These are phyloP conservation scores for Pluteus cervinus DNA, from an alignment of 768 basidiomycete genomes.

Conservation along the genomic window DNA sequence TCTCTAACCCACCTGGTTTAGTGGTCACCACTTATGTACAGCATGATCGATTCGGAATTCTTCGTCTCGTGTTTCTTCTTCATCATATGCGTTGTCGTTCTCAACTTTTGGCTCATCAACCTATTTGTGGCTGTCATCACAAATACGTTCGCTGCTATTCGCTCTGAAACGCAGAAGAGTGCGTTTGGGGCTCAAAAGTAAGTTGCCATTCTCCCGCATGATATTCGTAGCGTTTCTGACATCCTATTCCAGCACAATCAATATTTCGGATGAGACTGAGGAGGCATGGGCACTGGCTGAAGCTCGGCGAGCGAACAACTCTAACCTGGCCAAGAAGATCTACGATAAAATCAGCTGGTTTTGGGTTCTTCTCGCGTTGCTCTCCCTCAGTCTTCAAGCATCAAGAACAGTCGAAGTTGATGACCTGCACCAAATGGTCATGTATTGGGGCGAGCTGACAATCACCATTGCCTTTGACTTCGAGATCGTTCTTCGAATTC, in stretches of 20 bases:
- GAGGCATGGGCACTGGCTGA: slow-evolving; percentile 53
- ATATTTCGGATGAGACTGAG: slow-evolving; percentile 48
- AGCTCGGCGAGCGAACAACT: slow-evolving; percentile 32
- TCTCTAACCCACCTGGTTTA: slow-evolving; percentile 17
- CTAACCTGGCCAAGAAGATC: slow-evolving; percentile 46
- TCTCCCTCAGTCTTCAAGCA: slow-evolving; percentile 68
- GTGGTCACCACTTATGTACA: slow-evolving; percentile 85
- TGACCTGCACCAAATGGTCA: slow-evolving; percentile 34
- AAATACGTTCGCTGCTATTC: slow-evolving; percentile 84
- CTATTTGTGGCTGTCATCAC: slow-evolving; percentile 95
- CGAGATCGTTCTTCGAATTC: slow-evolving; percentile 75
- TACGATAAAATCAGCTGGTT: slow-evolving; percentile 59
- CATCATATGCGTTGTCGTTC: slow-evolving; percentile 73
- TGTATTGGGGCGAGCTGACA: slow-evolving; percentile 64
- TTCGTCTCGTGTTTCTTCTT: slow-evolving; percentile 86
- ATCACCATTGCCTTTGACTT: slow-evolving; percentile 83
- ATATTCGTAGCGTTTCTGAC: slow-evolving; percentile 1
- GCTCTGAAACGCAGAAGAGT: slow-evolving; percentile 80
- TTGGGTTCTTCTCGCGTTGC: slow-evolving; percentile 73
- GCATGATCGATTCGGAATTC: slow-evolving; percentile 85
- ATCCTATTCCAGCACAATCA: slow-evolving; percentile 21
- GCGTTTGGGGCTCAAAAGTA: slow-evolving; percentile 85
- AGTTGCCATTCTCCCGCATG: slow-evolving; percentile 17
- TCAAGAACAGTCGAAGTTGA: slow-evolving; percentile 51
- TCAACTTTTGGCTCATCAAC: slow-evolving; percentile 95